These are phyloP conservation scores for Malassezia arunalokei DNA, from an alignment of 1,284 basidiomycete species.

Conservation along the genomic window DNA sequence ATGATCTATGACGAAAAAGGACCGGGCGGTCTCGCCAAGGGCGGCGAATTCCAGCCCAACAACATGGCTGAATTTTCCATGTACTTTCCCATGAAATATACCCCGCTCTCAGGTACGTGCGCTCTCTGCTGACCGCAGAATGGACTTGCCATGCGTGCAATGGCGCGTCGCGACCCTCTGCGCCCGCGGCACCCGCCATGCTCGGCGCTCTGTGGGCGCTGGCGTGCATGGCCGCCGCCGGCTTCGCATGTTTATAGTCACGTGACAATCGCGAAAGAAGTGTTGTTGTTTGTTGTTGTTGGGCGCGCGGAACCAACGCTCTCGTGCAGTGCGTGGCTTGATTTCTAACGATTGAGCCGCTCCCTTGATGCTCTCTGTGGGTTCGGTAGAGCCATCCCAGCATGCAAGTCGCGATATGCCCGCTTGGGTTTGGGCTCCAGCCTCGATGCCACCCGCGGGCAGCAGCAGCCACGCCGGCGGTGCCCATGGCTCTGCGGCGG, in stretches of 20 bases:
- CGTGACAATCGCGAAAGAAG: slow-evolving; percentile 4
- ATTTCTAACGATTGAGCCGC: background rate
- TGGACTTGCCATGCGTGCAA: slow-evolving; percentile 14
- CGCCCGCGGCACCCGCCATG: background rate
- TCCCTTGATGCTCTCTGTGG: background rate
- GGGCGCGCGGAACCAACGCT: background rate
- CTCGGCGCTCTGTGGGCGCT: background rate
- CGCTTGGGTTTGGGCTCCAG: background rate
- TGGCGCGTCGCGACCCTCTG: background rate
- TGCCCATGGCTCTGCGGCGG: background rate
- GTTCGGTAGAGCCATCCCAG: background rate
- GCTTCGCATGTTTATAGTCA: slow-evolving; percentile 6
- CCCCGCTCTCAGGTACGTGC: slow-evolving; percentile 29
- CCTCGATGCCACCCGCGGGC: background rate
- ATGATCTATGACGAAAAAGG: slow-evolving; percentile 41
- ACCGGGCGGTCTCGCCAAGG: slow-evolving; percentile 15
- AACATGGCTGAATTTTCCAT: slow-evolving; percentile 38
- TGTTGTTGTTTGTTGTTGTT: slow-evolving; percentile 3
- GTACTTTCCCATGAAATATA: slow-evolving; percentile 43
- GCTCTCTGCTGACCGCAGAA: background rate
- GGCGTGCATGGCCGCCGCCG: background rate
- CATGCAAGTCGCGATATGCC: background rate
- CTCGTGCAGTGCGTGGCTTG: background rate
- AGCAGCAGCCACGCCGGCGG: background rate
- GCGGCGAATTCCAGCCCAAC: slow-evolving; percentile 36